These are phyloP conservation scores for Pythium pyrilobum DNA, from an alignment of 352 stramenopile genomes.

Conservation along the genomic window DNA sequence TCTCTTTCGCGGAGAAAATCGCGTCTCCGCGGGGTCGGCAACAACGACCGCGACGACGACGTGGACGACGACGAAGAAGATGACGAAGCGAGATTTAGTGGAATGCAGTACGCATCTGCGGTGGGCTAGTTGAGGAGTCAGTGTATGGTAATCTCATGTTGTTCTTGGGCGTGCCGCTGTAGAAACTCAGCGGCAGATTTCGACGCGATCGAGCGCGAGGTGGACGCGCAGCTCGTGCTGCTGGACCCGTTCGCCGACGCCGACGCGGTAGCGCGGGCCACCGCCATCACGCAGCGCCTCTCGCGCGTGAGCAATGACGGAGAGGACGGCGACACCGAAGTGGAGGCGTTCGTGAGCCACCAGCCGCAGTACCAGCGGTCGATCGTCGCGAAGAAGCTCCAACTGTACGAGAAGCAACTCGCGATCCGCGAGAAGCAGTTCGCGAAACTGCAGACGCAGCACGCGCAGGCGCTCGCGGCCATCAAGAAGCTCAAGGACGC, in stretches of 20 bases:
- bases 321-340: not conserved
- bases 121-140: too few species aligned
- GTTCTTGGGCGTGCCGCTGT: not conserved
- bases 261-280: not conserved
- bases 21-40: not conserved
- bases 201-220: constrained; percentile 17
- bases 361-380: constrained; percentile 34
- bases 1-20: not conserved
- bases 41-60: too few species aligned
- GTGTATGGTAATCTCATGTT: not conserved
- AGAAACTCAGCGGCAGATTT: constrained; percentile 9
- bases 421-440: constrained; percentile 34
- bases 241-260: constrained; percentile 7
- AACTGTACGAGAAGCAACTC: constrained; percentile 47
- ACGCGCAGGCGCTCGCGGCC: constrained; percentile 18
- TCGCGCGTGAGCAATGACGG: too few species aligned
- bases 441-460: constrained; percentile 20
- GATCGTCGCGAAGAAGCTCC: constrained; percentile 48
- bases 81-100: constrained; percentile 1
- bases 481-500: constrained; percentile 31
- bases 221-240: constrained; percentile 12
- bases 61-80: constrained; percentile 2
- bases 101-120: constrained; percentile 14
- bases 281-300: not conserved
- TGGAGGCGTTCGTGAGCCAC: constrained; percentile 38